A percentile compares a stretch with the other conserved stretches of the same genome.
Conservation (phyloP, 257 asterid species). For the Cordia subcordata region DNA sequence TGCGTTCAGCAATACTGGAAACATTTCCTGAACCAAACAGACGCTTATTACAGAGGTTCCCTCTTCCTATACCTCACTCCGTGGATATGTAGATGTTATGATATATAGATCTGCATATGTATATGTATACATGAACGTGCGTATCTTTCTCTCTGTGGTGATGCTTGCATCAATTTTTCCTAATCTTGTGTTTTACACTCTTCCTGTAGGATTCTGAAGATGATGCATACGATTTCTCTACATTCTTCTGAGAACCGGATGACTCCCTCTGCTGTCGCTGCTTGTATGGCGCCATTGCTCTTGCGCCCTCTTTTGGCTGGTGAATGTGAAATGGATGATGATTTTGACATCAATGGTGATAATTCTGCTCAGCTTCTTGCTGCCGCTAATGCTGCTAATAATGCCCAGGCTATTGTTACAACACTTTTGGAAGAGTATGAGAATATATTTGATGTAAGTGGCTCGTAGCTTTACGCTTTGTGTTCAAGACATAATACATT, state of each 20-base stretch:
- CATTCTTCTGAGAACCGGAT: slow-evolving; percentile 78
- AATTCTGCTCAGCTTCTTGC: slow-evolving; percentile 91
- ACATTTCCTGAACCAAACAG: slow-evolving; percentile 92
- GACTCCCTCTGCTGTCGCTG: slow-evolving; percentile 90
- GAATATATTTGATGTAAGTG: slow-evolving; percentile 71
- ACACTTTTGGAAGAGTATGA: slow-evolving; percentile 82
- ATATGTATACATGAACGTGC: background rate
- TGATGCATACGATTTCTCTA: slow-evolving; percentile 78
- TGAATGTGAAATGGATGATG: slow-evolving; percentile 87
- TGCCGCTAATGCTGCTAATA: slow-evolving; percentile 92
- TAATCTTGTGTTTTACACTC: slow-evolving; percentile 8
- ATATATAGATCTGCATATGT: background rate
- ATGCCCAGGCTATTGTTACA: slow-evolving; percentile 79
- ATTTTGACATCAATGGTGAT: slow-evolving; percentile 66
- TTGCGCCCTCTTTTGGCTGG: slow-evolving; percentile 93
- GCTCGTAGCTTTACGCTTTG: background rate
- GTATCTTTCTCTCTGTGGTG: background rate
- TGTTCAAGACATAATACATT: background rate
- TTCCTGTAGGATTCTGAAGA: slow-evolving; percentile 65
- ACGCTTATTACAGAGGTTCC: slow-evolving; percentile 77
- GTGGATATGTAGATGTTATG: background rate
- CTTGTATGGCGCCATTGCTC: slow-evolving; percentile 97
- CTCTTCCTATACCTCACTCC: slow-evolving; percentile 12
- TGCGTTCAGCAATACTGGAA: slow-evolving; percentile 79
- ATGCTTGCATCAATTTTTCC: slow-evolving; percentile 9